Base-by-base conservation (phyloP, 768 basidiomycete genomes). In the Lactifluus piperatus region DNA sequence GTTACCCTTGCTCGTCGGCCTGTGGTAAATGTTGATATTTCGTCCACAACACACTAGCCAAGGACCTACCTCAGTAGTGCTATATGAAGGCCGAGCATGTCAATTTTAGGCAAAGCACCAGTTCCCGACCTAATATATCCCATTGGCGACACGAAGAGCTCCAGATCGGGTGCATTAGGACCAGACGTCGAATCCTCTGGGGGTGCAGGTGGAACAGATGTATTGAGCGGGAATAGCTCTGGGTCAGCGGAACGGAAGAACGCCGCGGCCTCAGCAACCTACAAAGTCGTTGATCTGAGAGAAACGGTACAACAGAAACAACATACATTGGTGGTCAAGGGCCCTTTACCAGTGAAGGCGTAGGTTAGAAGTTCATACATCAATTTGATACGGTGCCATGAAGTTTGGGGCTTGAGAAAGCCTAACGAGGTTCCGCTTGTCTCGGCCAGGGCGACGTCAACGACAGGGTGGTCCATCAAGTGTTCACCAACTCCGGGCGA, bases 401-500 rank as follows among this genome's bases (percentile, higher is more conserved):
- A 11, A 22, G 32, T 43, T 29, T 3, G 34, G 16, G 45, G 67
- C n/a, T 60, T 56, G 32, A 81, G 59, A 62, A 70, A 79, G 57
- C 72, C 76, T 14, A 79, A 41, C 6, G 79, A 76, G 5, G 71
- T 65, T 52, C 76, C 72, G 2, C 70, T 71, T 60, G 77, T 83
- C 62, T 84, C 82, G 62, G 76, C 76, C 68, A 80, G 76, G 62
- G 76, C 74, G 26, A 82, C 52, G 64, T 77, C 73, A 51, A 86
- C 75, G 14, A 77, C 75, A 4, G 77, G 74, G 65, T 92, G 91
- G 66, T 93, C 91, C 46, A 79, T 73, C 18, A 93, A 77, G 68
- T 91, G 78, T 9, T 78, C 73, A 14, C 91, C 91, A 20, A 94
- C 89, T 11, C 83, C 83, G 0, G 86, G 84, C 2, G 86, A 78